These are phyloP conservation scores for Ustilaginoidea virens DNA, from an alignment of 2,329 filamentous ascomycete genomes.

Conservation along the genomic window DNA sequence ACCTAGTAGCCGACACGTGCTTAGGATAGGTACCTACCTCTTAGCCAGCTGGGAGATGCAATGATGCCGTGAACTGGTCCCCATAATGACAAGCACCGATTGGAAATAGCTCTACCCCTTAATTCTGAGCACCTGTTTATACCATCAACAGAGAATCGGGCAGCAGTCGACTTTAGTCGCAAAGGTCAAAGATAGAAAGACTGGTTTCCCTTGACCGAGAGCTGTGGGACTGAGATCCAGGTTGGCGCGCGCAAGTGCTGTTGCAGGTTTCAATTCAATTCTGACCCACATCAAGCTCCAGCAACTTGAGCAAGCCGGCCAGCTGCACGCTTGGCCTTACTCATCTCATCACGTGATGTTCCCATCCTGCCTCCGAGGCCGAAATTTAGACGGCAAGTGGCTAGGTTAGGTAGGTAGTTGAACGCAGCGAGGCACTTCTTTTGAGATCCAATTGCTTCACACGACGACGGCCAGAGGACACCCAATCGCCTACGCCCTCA, in stretches of 20 bases:
- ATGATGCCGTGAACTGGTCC: no score
- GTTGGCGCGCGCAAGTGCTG: no score
- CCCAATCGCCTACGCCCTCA: constrained; percentile 41
- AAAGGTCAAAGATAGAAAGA: no score
- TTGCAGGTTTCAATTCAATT: no score
- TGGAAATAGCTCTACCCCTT: no score
- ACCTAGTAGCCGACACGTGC: not conserved
- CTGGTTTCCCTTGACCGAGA: no score
- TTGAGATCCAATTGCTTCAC: constrained; percentile 21
- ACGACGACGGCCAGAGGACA: constrained; percentile 25
- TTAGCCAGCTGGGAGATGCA: not conserved
- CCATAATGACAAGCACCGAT: no score
- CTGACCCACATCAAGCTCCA: no score
- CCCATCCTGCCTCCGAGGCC: constrained; percentile 15
- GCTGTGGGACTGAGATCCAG: no score
- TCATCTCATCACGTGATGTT: constrained; percentile 20
- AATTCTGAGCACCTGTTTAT: no score
- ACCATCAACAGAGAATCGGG: no score
- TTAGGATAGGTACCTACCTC: not conserved
- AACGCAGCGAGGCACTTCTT: constrained; percentile 24
- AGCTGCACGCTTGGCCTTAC: constrained; percentile 1
- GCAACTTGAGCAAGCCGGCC: not conserved
- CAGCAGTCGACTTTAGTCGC: no score
- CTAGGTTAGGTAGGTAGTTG: constrained; percentile 7
- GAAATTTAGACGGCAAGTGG: constrained; percentile 29